Base-by-base conservation (phyloP, 2,329 filamentous ascomycete species). In the Ophiosphaerella korrae region DNA sequence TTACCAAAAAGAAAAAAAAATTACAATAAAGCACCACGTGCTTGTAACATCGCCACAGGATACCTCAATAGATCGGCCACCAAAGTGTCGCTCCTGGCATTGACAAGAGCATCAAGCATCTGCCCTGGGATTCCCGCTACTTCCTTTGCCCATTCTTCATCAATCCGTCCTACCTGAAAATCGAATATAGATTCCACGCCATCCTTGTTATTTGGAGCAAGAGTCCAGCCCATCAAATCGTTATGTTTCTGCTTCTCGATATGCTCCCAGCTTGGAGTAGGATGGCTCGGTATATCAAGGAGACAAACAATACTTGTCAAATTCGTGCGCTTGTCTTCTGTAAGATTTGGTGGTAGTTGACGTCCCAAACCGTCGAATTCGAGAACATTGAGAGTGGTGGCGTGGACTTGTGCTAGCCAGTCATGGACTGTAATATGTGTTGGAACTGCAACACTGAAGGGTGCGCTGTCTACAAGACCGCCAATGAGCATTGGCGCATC, bases 251-350 rank as follows among this genome's bases (percentile, higher is more conserved):
- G 45, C 7, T 14, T 21, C 11, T 53, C 45, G 18, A 23, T 24
- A 37, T 41, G 45, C n/a, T 12, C 48, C 45, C 40, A 53, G 14
- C 48, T 45, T n/a, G 44, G 31, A 8, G 50, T 38, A 4, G 45
- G 16, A 29, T 45, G 35, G 5, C 16, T 18, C 42, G 38, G 26
- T 29, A 29, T 42, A 24, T 53, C 42, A 18, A 53, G 46, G 16
- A 53, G 46, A 46, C 45, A 53, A 7, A 53, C 21, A 24, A 52
- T 35, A 18, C 40, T 52, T 8, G 49, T 48, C 18, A 39, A 48
- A 34, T 52, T 52, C 18, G 49, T 52, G 44, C 44, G 44, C n/a
- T 29, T 39, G 39, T 52, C 49, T 26, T 39, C 13, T 29, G 14
- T 44, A 13, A 48, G 26, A 2, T 34, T 40, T 3, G 26, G 16